Evolutionary conservation across 2,329 filamentous ascomycete species (phyloP), one percentile per base, ranked within the genome.

Genomic region (Penicillium freii): DNA sequence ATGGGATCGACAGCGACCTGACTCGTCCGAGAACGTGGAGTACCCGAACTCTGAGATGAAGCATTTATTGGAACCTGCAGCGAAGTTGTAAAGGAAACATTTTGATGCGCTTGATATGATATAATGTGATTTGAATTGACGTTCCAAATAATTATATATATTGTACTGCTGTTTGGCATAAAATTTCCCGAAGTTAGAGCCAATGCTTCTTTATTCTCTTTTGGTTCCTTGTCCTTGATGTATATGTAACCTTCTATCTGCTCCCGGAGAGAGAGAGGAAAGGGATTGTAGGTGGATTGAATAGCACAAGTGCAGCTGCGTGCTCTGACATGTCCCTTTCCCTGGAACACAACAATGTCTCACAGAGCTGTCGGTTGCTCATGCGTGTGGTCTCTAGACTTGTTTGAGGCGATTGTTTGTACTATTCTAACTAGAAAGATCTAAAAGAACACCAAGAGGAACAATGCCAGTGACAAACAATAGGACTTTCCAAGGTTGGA

Each of bases 11-110:
- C 80, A 84, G 66, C 73, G 82, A 23, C 83, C 84, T 2, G 81
- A 85, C 62, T 69, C 77, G 3, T 72, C 76, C 2, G 65, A 77
- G 11, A 84, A 84, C 64, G 76, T 80, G 8, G 82, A 84, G 66
- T 87, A 78, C 70, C 84, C 85, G 8, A 77, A 80, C 47, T 75
- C 76, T 4, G 84, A 87, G 77, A 80, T 87, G 78, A 80, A 73
- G 51, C 81, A 85, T 63, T 66, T 86, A 52, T 55, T 78, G 54
- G 73, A 77, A 55, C 69, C 70, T 43, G 58, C 62, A 34, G 64
- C 69, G 13, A 72, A 69, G 62, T 61, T 73, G 23, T 73, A 68
- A 45, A 39, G 23, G 15, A 25, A 46, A n/a, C 19, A 39, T 39
- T 42, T 9, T 25, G 39, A 17, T 17, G 4, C 1, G 13, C 3